Evolutionary conservation across 2,329 filamentous ascomycete genomes (phyloP).

Genomic region (Hymenoscyphus infarciens): DNA sequence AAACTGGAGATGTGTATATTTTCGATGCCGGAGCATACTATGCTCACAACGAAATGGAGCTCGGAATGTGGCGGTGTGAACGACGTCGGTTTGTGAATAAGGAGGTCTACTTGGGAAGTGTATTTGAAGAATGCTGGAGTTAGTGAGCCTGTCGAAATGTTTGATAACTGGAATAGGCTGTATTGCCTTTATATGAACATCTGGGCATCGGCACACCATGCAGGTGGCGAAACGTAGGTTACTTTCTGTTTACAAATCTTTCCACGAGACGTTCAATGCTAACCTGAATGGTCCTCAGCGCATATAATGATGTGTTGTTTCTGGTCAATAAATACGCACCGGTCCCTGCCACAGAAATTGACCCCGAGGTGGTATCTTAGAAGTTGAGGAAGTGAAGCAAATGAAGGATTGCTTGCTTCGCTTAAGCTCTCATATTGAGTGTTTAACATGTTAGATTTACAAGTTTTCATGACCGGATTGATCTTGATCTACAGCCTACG

Average conservation of each 20-base stretch:
- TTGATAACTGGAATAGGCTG: conserved; percentile 33
- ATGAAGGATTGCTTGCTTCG: background rate
- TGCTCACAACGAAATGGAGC: conserved; percentile 24
- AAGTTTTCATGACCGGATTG: too few relatives aligned
- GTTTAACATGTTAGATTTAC: too few relatives aligned
- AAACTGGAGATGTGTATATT: conserved; percentile 20
- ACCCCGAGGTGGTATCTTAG: background rate
- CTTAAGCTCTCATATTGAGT: background rate
- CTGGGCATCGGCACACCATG: conserved; percentile 12
- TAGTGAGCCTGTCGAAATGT: conserved; percentile 33
- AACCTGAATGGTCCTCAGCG: conserved; percentile 22
- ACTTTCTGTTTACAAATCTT: background rate
- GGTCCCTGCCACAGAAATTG: conserved; percentile 3
- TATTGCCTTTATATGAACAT: conserved; percentile 25
- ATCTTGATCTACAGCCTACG: too few relatives aligned
- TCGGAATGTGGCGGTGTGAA: conserved; percentile 19
- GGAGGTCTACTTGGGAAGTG: conserved; percentile 13
- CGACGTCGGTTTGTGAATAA: conserved; percentile 8
- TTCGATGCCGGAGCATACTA: conserved; percentile 22
- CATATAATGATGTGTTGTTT: conserved; percentile 39
- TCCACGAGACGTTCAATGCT: background rate
- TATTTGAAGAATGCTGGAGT: conserved; percentile 13
- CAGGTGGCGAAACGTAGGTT: conserved; percentile 11
- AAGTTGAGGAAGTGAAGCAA: background rate
- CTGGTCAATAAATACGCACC: conserved; percentile 39